Evolutionary conservation across 306 rosid genomes (phyloP).

Genomic region (Betula pendula): DNA sequence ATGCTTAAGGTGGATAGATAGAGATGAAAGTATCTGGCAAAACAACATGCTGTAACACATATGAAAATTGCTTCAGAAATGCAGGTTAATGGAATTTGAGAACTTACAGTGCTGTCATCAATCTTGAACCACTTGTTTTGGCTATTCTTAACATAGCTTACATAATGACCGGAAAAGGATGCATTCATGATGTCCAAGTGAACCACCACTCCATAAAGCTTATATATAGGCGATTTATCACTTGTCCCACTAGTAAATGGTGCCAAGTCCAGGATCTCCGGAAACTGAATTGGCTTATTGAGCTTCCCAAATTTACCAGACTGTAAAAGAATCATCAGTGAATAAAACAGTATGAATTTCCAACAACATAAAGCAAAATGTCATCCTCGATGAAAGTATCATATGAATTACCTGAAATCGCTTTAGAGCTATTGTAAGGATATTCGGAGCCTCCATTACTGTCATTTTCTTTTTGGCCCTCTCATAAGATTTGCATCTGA

Average conservation of each 20-base stretch:
- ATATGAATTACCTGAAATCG: conserved; percentile 78
- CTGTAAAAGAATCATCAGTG: conserved; percentile 40
- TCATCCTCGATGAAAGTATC: conserved; percentile 13
- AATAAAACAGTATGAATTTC: conserved; percentile 16
- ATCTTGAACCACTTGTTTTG: conserved; percentile 97
- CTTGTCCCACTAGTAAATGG: conserved; percentile 92
- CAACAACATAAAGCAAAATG: conserved; percentile 8
- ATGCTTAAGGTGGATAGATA: neutral
- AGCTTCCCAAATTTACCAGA: conserved; percentile 97
- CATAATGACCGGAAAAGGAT: conserved; percentile 94
- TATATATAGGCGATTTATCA: conserved; percentile 81
- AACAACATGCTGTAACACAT: conserved; percentile 6
- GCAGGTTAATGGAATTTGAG: conserved; percentile 18
- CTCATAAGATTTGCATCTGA: conserved; percentile 92
- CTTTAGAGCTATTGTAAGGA: conserved; percentile 92
- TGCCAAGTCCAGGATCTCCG: conserved; percentile 80
- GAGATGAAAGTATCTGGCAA: neutral
- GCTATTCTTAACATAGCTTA: conserved; percentile 81
- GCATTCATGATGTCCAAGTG: conserved; percentile 96
- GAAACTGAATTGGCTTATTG: conserved; percentile 81
- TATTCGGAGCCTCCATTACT: conserved; percentile 87
- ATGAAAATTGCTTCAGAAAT: conserved; percentile 12
- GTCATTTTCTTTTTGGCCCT: conserved; percentile 96
- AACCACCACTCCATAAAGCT: conserved; percentile 87
- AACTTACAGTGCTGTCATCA: conserved; percentile 86